Conservation (phyloP, 2,329 filamentous ascomycete species). For the Diaporthe longicolla region DNA sequence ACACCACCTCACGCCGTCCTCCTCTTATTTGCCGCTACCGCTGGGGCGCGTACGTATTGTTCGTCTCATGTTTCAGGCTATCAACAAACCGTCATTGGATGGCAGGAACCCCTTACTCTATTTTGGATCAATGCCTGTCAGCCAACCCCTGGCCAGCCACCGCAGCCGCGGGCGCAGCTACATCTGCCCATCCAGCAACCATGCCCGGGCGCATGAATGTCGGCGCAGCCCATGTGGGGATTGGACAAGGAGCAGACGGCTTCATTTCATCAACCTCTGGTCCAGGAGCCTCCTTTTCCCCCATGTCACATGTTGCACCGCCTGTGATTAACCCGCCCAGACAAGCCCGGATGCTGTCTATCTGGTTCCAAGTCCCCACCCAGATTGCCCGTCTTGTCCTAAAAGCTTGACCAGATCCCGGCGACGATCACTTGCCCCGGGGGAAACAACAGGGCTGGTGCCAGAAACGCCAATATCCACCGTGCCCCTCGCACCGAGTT, state of each 20-base stretch:
- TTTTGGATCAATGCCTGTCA: constrained; percentile 18
- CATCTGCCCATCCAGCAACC: no score
- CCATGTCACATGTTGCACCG: constrained; percentile 8
- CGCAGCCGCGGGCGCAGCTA: not conserved
- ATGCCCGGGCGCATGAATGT: not conserved
- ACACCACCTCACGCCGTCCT: not conserved
- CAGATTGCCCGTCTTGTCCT: constrained; percentile 30
- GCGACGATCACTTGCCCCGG: constrained; percentile 17
- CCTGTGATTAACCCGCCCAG: not conserved
- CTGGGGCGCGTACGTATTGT: constrained; percentile 33
- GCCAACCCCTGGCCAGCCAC: not conserved
- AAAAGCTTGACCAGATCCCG: constrained; percentile 20
- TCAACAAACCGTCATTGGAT: not conserved
- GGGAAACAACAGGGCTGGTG: not conserved
- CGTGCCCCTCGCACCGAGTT: no score
- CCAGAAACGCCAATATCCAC: constrained; percentile 9
- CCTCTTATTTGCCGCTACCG: constrained; percentile 5
- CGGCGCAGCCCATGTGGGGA: constrained; percentile 27
- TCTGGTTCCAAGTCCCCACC: constrained; percentile 1
- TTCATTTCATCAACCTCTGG: constrained; percentile 26
- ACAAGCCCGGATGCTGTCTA: not conserved
- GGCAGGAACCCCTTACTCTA: constrained; percentile 13
- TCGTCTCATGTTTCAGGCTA: constrained; percentile 37
- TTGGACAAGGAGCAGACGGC: constrained; percentile 1
- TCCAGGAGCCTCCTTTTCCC: constrained; percentile 15